Percentiles rank a stretch among this genome's conserved stretches.
These are phyloP conservation scores for Nakazawaea anatomiae DNA, from an alignment of 805 yeast species.

Conservation along the genomic window DNA sequence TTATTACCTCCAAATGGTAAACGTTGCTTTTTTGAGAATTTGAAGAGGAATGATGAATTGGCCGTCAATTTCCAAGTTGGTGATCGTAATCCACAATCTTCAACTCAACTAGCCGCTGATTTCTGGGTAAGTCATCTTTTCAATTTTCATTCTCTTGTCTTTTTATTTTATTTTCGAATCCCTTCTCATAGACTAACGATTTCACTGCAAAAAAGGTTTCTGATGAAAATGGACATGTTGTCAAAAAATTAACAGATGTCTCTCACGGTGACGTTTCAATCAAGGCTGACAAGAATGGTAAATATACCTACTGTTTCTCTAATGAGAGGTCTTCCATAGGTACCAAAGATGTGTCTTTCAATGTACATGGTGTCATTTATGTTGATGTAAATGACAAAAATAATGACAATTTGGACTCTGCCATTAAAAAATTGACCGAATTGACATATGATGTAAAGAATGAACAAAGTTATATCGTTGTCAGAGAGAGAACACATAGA, in stretches of 20 bases:
- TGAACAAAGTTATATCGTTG: conserved; percentile 88
- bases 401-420: conserved; percentile 75
- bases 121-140: conserved; percentile 40
- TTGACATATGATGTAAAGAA: conserved; percentile 83
- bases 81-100: conserved; percentile 70
- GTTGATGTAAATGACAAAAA: conserved; percentile 66
- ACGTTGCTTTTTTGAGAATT: conserved; percentile 80
- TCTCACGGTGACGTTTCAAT: conserved; percentile 79
- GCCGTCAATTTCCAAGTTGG: conserved; percentile 92
- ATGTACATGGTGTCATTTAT: conserved; percentile 88
- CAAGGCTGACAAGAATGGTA: conserved; percentile 63
- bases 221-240: conserved; percentile 41
- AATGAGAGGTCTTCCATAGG: conserved; percentile 69
- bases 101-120: conserved; percentile 61
- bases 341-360: conserved; percentile 90
- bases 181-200: background rate
- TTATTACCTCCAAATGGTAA: conserved; percentile 77
- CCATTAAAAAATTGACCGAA: conserved; percentile 69
- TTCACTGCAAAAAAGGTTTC: conserved; percentile 16
- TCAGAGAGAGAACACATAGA: conserved; percentile 96
- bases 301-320: conserved; percentile 83
- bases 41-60: conserved; percentile 79
- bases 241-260: conserved; percentile 44
- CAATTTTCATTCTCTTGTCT: too few species aligned
- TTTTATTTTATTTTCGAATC: background rate